Conservation (phyloP, 495 filamentous ascomycete species). For the Tetracladium setigerum region DNA sequence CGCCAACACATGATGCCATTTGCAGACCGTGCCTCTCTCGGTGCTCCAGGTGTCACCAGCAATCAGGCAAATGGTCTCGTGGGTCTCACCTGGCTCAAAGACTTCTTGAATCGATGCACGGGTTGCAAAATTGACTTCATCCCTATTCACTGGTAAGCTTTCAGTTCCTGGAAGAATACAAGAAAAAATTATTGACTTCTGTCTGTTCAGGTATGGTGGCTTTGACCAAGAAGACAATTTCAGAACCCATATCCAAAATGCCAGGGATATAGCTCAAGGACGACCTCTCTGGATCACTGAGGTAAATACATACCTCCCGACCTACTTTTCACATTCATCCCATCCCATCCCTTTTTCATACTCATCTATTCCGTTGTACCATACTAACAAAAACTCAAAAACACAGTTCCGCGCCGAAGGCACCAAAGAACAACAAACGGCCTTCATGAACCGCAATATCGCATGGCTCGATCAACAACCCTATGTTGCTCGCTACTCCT, state of each 20-base stretch:
- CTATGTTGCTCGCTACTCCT: constrained; percentile 64
- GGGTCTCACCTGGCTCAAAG: constrained; percentile 55
- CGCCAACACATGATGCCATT: constrained; percentile 62
- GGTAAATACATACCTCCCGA: no score
- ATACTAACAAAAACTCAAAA: no score
- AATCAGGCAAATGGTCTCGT: constrained; percentile 45
- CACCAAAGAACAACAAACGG: constrained; percentile 32
- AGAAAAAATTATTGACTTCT: constrained; percentile 15
- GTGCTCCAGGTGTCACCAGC: constrained; percentile 71
- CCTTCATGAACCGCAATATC: constrained; percentile 49
- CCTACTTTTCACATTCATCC: no score
- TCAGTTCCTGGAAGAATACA: constrained; percentile 23
- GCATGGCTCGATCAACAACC: constrained; percentile 57
- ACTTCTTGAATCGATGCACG: constrained; percentile 49
- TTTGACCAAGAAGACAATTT: constrained; percentile 37
- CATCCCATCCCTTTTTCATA: no score
- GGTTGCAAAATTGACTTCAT: constrained; percentile 56
- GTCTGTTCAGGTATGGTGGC: constrained; percentile 24
- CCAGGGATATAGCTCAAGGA: constrained; percentile 38
- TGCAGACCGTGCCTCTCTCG: constrained; percentile 53
- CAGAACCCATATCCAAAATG: constrained; percentile 47
- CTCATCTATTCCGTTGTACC: no score
- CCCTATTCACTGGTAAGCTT: constrained; percentile 61
- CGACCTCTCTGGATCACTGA: constrained; percentile 72
- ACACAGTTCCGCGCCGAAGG: constrained; percentile 53